phyloP scores from a whole-genome alignment of 352 stramenopile species.

The Globisporangium spinosum region DNA sequence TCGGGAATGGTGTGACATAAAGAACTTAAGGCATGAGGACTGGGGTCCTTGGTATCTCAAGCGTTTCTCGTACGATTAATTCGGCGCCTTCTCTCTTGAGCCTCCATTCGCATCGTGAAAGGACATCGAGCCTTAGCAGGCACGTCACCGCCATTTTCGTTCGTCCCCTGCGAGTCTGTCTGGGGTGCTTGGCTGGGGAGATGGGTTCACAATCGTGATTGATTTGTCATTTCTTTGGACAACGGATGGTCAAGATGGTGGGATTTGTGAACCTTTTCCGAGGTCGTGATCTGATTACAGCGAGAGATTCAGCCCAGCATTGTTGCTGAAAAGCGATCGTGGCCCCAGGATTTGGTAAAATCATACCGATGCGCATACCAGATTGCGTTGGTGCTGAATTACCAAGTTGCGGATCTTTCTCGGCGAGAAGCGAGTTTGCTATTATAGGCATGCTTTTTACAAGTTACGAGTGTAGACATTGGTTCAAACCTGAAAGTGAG shows the following conservation, averaged over 20 bases:
- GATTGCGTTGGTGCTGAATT: not conserved
- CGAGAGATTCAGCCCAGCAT: not conserved
- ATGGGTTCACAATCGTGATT: not conserved
- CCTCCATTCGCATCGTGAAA: not conserved
- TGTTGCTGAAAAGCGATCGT: not conserved
- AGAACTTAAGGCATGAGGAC: not conserved
- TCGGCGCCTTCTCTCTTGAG: not conserved
- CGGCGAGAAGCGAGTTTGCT: not conserved
- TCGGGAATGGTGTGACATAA: not conserved
- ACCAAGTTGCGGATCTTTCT: not conserved
- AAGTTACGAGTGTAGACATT: not conserved
- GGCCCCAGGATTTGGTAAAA: not conserved
- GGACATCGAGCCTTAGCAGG: not conserved
- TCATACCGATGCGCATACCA: not conserved
- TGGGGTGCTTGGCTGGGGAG: not conserved
- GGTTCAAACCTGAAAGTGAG: not conserved
- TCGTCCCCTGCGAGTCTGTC: not conserved
- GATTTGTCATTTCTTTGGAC: not conserved
- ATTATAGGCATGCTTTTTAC: not conserved
- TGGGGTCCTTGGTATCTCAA: not conserved
- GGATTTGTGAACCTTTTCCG: not conserved
- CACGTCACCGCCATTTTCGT: not conserved
- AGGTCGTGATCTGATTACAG: not conserved
- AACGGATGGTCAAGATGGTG: not conserved
- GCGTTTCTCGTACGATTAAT: not conserved